Percentiles rank a stretch among this genome's conserved stretches.
Evolutionary conservation across 495 filamentous ascomycete genomes (phyloP).

Genomic region (Penicillium roqueforti): DNA sequence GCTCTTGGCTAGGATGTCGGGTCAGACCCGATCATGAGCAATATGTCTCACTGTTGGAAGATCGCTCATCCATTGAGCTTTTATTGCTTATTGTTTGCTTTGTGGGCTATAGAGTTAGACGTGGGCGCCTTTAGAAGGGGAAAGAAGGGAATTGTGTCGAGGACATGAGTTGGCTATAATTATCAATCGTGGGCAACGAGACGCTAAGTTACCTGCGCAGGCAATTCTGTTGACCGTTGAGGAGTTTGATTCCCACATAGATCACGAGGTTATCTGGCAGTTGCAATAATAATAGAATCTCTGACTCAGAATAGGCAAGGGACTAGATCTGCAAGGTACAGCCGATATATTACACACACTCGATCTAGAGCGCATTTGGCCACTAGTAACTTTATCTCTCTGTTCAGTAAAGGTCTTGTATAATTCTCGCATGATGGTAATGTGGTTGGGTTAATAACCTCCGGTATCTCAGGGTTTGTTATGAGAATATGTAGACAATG

Average conservation of each 20-base stretch:
- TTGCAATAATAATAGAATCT: neutral
- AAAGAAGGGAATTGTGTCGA: neutral
- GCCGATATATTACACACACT: neutral
- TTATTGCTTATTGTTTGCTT: neutral
- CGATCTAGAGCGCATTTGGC: neutral
- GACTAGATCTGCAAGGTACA: constrained; percentile 9
- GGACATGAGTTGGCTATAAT: neutral
- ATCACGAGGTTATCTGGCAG: neutral
- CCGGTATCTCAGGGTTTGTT: neutral
- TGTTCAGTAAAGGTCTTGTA: neutral
- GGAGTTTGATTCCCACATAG: neutral
- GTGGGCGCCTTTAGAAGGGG: neutral
- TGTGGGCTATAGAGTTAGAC: neutral
- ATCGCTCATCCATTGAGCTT: neutral
- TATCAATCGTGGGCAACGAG: neutral
- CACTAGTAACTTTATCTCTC: neutral
- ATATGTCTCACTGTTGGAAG: constrained; percentile 2
- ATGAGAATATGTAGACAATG: neutral
- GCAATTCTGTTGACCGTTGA: neutral
- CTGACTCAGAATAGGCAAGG: constrained; percentile 1
- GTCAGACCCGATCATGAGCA: neutral
- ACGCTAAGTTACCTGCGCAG: neutral
- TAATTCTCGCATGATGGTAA: neutral
- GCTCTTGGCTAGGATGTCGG: neutral
- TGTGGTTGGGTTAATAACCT: neutral